A percentile compares a stretch with the other conserved stretches of the same genome.
Conservation (phyloP, 108 stramenopile genomes). For the Aurantiochytrium sp. region DNA sequence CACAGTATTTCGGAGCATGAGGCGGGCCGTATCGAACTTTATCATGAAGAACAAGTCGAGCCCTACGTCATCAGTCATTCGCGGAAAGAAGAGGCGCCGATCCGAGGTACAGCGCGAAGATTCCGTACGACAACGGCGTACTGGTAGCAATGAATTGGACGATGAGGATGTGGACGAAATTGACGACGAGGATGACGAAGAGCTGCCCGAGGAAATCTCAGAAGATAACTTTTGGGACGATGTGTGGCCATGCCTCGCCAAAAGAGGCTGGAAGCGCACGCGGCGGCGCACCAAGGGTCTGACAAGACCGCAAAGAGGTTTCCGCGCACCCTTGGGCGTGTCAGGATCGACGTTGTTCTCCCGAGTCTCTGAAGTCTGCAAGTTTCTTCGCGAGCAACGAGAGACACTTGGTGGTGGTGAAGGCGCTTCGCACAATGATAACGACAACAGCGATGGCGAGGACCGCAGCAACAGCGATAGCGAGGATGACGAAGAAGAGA, state of each 20-base stretch:
- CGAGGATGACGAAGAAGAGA: too few species aligned
- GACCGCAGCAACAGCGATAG: too few species aligned
- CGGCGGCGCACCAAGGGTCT: neutral
- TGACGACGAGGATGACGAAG: neutral
- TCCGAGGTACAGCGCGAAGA: too few species aligned
- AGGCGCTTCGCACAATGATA: neutral
- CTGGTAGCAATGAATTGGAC: neutral
- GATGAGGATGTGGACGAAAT: neutral
- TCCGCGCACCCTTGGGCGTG: neutral
- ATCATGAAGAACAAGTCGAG: neutral
- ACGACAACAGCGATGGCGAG: neutral
- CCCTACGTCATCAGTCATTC: too few species aligned
- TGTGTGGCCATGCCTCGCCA: neutral
- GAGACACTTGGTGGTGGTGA: neutral
- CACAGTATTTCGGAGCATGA: neutral
- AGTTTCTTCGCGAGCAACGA: neutral
- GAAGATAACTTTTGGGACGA: neutral
- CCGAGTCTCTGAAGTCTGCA: neutral
- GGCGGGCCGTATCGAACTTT: neutral
- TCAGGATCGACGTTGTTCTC: neutral
- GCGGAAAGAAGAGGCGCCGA: too few species aligned
- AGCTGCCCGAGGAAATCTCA: neutral
- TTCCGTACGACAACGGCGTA: too few species aligned
- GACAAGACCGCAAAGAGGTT: neutral
- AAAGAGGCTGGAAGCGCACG: neutral